Evolutionary conservation across 148 eudicot species (phyloP), one percentile per base, ranked within the genome.

Genomic region (Camellia lanceoleosa): DNA sequence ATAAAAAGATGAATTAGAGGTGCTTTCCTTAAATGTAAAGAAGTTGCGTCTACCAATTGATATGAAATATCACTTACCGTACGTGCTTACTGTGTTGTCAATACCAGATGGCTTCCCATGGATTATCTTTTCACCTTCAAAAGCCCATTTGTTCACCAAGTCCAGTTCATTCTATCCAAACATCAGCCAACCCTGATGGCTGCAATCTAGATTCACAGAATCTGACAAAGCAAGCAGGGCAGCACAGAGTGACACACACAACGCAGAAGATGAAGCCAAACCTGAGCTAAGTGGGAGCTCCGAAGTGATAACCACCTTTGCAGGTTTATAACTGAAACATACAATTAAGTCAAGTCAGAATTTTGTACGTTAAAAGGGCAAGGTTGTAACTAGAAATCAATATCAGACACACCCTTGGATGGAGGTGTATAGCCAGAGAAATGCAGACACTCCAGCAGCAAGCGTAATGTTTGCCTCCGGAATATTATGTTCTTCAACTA

Each of bases 91-190:
- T 51, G 99, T 90, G 83, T 96, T 93, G 91, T 96, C 99, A 78
- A 96, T 87, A 41, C 99, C 99, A 76, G 98, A 96, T 71, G 99
- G 98, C 89, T 83, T 96, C 85, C 99, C 99, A 68, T 96, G 99
- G 75, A 96, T 92, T 63, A 96, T 91, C 84, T 89, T 96, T 88
- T 94, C 99, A 49, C 98, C 99, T 84, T 93, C 98, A 85, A 91
- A 92, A 67, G 99, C 98, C 99, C 99, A 96, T 83, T 87, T 90
- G 74, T 93, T 93, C 78, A 89, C 91, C 81, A 93, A 79, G 16
- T 93, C 95, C 80, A 93, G 92, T 77, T 88, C 93, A 5, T 79
- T 86, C 52, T 93, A 93, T 44, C 79, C 93, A 61, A 85, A 93
- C 71, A 52, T 42, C 46, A 85, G 82, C 99, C 97, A 95, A 68